Evolutionary conservation across 805 yeast species (phyloP).

Genomic region (Lachancea sp.): DNA sequence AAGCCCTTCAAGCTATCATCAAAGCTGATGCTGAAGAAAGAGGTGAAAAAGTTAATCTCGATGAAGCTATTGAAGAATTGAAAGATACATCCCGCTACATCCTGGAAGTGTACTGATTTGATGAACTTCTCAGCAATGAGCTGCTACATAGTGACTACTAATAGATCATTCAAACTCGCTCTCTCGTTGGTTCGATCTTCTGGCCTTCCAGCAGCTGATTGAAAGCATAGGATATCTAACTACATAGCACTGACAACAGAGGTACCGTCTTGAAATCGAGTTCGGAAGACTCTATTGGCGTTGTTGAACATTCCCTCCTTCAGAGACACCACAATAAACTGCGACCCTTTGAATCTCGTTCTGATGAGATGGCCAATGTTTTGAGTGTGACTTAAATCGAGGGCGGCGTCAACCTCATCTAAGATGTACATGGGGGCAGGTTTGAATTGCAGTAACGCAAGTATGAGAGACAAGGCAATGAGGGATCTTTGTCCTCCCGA

Average conservation of each 20-base stretch:
- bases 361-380: conserved; percentile 95
- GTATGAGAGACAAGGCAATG: conserved; percentile 83
- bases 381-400: conserved; percentile 94
- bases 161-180: too few species aligned
- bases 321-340: conserved; percentile 91
- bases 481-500: conserved; percentile 97
- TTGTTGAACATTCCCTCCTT: conserved; percentile 98
- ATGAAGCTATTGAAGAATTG: conserved; percentile 81
- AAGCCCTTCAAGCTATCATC: conserved; percentile 78
- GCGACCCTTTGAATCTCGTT: conserved; percentile 91
- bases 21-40: conserved; percentile 58
- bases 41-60: conserved; percentile 65
- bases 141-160: too few species aligned
- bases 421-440: conserved; percentile 98
- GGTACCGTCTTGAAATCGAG: conserved; percentile 94
- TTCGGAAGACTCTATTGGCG: conserved; percentile 89
- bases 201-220: too few species aligned
- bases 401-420: conserved; percentile 98
- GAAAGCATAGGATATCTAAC: background rate
- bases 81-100: conserved; percentile 90
- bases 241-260: conserved; percentile 77
- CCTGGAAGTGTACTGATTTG: conserved; percentile 73
- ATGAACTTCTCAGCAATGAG: too few species aligned
- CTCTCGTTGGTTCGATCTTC: too few species aligned
- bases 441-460: conserved; percentile 87